These are phyloP conservation scores for Aspergillus pseudoterreus DNA, from an alignment of 2,329 filamentous ascomycete genomes.

Conservation along the genomic window DNA sequence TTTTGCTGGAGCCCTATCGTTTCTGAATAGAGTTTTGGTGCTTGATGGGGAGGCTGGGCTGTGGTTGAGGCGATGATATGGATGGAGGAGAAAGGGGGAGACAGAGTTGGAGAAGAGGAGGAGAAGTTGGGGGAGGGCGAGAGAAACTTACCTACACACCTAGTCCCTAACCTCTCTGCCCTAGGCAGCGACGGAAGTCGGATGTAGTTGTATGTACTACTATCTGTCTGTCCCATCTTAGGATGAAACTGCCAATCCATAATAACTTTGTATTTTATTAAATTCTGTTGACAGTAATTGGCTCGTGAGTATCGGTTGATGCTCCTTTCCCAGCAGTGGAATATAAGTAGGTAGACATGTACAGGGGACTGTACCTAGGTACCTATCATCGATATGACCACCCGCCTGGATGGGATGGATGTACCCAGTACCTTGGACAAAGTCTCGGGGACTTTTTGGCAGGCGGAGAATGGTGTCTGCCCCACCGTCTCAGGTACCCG, in stretches of 20 bases:
- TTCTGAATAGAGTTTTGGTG: not conserved
- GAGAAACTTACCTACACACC: not conserved
- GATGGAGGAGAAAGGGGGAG: not conserved
- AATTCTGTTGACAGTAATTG: too few relatives aligned
- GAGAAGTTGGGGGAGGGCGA: not conserved
- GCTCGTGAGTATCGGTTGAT: too few relatives aligned
- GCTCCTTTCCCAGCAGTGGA: not conserved
- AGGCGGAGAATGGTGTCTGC: constrained; percentile 10
- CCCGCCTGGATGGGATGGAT: not conserved
- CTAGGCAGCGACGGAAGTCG: not conserved
- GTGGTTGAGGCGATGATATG: not conserved
- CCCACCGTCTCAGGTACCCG: constrained; percentile 20
- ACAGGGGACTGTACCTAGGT: too few relatives aligned
- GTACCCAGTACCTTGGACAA: constrained; percentile 9
- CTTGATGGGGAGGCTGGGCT: too few relatives aligned
- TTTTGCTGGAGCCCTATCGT: constrained; percentile 7
- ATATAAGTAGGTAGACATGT: not conserved
- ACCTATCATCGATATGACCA: not conserved
- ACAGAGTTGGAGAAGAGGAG: not conserved
- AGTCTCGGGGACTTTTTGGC: constrained; percentile 14
- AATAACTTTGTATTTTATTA: too few relatives aligned
- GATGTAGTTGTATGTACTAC: not conserved
- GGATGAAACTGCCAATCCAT: too few relatives aligned
- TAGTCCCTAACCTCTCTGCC: not conserved
- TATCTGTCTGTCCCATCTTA: too few relatives aligned